Evolutionary conservation across 2,329 filamentous ascomycete genomes (phyloP), one percentile per base, ranked within the genome.

Genomic region (Neurospora sp.): DNA sequence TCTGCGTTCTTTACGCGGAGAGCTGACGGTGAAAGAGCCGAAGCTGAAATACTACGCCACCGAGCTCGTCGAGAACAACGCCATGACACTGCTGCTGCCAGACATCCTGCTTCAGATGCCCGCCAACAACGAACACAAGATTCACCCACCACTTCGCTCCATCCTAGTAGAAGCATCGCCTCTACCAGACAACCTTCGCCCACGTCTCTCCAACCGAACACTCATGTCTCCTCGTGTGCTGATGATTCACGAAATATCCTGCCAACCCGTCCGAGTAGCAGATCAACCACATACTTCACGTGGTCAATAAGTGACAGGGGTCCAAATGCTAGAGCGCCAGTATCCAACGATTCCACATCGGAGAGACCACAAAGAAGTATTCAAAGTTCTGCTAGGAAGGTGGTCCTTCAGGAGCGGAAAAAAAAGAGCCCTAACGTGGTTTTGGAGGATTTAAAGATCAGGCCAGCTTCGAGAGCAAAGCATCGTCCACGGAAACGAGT

Each of bases 1-100:
- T 79, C 78, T 13, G 77, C 78, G 0, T 81, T 81, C 70, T 82
- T 83, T 68, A 71, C 69, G 15, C 67, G 58, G 11, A 67, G 38
- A 40, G 33, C 13, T 28, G n/a, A 36, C 3, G 13, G 58, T 5
- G 28, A 17, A 8, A 46, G 23, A 46, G n/a, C 9, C 4, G 58
- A 33, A 11, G 10, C n/a, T 10, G 33, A 62, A 17, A 62, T n/a
- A 62, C 10, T 5, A 33, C 52, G 7, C 15, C 23, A 17, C 28
- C 13, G 15, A 36, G 15, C 23, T 36, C 7, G 28, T 62, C 52
- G 28, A 62, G 52, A 62, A 62, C 52, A 33, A 8, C 52, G 52
- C 8, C 15, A 62, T 17, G 52, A 62, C 13, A 62, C 15, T 62
- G 28, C 23, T 28, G 19, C 19, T 28, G 15, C 7, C 13, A 62